Base-by-base conservation (phyloP, 352 stramenopile species). In the Thalassiosira gravida region DNA sequence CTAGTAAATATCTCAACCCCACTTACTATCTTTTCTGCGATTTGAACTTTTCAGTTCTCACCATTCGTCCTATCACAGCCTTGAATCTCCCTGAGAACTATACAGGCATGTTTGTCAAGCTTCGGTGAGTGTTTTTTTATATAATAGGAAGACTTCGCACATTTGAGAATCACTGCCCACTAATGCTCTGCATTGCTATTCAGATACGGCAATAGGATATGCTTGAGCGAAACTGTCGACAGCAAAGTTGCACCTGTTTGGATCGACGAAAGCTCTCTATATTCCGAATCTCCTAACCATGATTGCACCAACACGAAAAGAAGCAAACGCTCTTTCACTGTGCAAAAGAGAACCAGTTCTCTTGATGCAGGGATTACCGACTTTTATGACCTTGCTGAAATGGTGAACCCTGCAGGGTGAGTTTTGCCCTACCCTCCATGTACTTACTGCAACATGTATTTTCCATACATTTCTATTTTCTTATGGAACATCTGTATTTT, bases 81-180 rank as follows among this genome's bases (percentile, higher is more conserved):
- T 64, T 93, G 56, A 93, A 93, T 80, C 79, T 95, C 37, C 83
- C 88, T 16, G 83, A 92, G 59, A 82, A 70, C 29, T 92, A 86
- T 53, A 89, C 69, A n/a, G 77, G 80, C 9, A 93, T 93, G 87
- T 90, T 87, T 80, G 85, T 95, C 1, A 92, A 92, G 69, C 32
- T 95, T 50, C 30, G 79, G 47, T 81, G 37, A 59, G 67, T 74
- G 53, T 30, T 7, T 32, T 44, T 37, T 46, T 16, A 58, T 20
- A 24, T 67, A 39, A 39, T 11, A 11, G 30, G 53, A 16, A 14
- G 32, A 22, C 35, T 32, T 52, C 16, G 5, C 39, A 58, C 42
- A 5, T 1, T 30, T 35, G 16, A 46, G 47, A 42, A 35, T 47
- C 32, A 47, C 22, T 53, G 18, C 37, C 32, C 18, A 39, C 13